Conservation (phyloP, 139 green algal species). For the Raphidocelis subcapitata region DNA sequence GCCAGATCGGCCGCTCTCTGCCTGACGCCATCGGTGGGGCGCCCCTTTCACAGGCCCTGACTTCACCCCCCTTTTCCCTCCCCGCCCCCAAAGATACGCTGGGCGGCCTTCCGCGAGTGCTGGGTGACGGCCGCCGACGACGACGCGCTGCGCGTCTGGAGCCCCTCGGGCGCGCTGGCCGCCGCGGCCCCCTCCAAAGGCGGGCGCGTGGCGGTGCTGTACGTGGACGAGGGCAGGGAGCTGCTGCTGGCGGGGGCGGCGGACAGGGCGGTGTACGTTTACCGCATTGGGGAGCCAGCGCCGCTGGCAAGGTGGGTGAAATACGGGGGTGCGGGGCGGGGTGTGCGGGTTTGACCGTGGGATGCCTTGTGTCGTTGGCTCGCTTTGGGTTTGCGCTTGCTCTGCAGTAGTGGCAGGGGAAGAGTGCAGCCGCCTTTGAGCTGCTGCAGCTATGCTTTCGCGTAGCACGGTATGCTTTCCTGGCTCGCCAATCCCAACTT, state of each 20-base stretch:
- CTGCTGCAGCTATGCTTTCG: neutral
- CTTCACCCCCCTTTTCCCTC: conserved; percentile 24
- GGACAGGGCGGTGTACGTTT: conserved; percentile 53
- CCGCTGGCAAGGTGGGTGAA: conserved; percentile 33
- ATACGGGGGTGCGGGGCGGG: neutral
- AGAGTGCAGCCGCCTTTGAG: neutral
- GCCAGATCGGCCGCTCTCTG: too few relatives aligned
- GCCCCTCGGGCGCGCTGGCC: conserved; percentile 41
- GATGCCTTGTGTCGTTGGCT: neutral
- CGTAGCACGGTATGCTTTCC: conserved; percentile 1
- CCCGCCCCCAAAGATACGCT: conserved; percentile 50
- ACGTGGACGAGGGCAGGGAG: conserved; percentile 57
- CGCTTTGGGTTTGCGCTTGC: neutral
- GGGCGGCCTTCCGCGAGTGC: conserved; percentile 46
- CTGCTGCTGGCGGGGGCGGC: conserved; percentile 58
- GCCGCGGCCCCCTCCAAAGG: conserved; percentile 51
- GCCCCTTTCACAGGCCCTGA: conserved; percentile 14
- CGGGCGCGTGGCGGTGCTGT: conserved; percentile 46
- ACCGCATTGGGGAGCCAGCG: conserved; percentile 46
- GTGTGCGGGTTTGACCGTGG: neutral
- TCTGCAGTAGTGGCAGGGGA: neutral
- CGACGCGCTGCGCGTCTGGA: conserved; percentile 68
- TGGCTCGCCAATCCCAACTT: too few relatives aligned
- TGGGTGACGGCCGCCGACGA: conserved; percentile 73
- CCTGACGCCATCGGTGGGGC: neutral